Percentiles rank a stretch among this genome's conserved stretches.
Evolutionary conservation across 208 protist species (phyloP).

Genomic region (Porcisia hertigi): DNA sequence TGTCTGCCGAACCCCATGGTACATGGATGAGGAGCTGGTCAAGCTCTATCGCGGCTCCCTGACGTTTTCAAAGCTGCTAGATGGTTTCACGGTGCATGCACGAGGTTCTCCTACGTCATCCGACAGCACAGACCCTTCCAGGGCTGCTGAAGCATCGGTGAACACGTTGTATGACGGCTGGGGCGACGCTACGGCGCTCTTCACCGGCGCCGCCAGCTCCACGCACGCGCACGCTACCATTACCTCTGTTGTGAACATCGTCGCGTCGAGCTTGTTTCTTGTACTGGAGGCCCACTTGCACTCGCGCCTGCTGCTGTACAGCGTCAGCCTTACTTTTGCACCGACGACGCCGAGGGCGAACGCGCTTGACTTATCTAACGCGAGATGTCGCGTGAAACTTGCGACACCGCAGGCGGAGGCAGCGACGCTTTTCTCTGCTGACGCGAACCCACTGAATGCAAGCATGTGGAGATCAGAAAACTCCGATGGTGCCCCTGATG

Average conservation of each 20-base stretch:
- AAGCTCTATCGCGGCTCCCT: constrained; percentile 16
- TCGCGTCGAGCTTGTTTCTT: constrained; percentile 2
- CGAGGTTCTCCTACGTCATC: neutral
- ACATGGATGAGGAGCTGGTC: constrained; percentile 41
- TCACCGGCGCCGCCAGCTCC: neutral
- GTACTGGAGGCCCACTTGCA: constrained; percentile 35
- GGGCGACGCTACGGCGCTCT: constrained; percentile 5
- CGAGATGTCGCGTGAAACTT: constrained; percentile 31
- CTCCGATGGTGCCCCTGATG: neutral
- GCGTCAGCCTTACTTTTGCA: constrained; percentile 24
- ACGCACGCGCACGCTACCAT: neutral
- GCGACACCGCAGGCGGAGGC: constrained; percentile 25
- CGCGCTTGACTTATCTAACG: constrained; percentile 26
- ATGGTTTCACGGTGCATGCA: constrained; percentile 22
- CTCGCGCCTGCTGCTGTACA: constrained; percentile 39
- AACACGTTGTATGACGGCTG: neutral
- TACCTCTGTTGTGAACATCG: constrained; percentile 10
- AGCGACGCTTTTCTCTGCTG: constrained; percentile 9
- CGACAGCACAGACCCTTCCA: neutral
- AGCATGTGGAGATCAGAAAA: constrained; percentile 26
- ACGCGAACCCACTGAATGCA: constrained; percentile 18
- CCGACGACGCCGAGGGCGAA: constrained; percentile 10
- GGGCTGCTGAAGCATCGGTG: neutral
- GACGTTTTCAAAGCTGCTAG: constrained; percentile 13
- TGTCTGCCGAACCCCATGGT: constrained; percentile 29